Evolutionary conservation across 2,329 filamentous ascomycete species (phyloP).

Genomic region (Pyricularia pennisetigena): DNA sequence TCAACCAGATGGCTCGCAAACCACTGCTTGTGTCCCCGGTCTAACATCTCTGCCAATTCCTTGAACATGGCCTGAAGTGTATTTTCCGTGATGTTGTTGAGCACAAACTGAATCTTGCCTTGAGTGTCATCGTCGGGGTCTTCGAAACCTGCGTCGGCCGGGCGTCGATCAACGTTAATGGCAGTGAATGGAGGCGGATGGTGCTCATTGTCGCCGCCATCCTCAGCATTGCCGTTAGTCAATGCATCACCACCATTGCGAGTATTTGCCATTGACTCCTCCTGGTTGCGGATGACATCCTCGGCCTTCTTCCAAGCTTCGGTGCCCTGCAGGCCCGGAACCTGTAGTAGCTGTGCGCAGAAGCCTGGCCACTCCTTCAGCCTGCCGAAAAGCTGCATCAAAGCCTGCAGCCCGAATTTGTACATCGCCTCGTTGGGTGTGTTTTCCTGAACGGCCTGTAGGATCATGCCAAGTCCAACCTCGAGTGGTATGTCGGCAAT

Average conservation of each 20-base stretch:
- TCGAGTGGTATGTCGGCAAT: constrained; percentile 85
- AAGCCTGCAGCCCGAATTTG: constrained; percentile 91
- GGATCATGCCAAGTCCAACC: constrained; percentile 91
- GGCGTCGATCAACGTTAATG: constrained; percentile 63
- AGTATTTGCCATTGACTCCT: constrained; percentile 47
- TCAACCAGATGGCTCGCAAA: constrained; percentile 93
- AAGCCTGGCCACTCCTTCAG: constrained; percentile 94
- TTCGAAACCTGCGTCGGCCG: constrained; percentile 56
- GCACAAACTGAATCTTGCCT: constrained; percentile 87
- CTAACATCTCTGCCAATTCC: constrained; percentile 70
- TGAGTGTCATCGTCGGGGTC: constrained; percentile 79
- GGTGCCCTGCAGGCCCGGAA: constrained; percentile 72
- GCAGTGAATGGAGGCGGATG: constrained; percentile 65
- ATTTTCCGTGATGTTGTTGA: constrained; percentile 91
- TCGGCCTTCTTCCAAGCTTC: constrained; percentile 77
- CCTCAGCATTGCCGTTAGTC: constrained; percentile 63
- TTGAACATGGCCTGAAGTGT: constrained; percentile 78
- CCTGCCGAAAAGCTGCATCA: constrained; percentile 77
- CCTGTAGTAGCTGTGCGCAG: constrained; percentile 74
- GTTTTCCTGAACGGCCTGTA: constrained; percentile 89
- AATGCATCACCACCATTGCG: constrained; percentile 45
- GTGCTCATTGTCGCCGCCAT: constrained; percentile 46
- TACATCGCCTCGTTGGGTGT: constrained; percentile 83
- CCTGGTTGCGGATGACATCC: constrained; percentile 62
- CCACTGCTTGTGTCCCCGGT: constrained; percentile 84